Evolutionary conservation across 2,329 filamentous ascomycete genomes (phyloP).

Genomic region (Fusarium newnesense): DNA sequence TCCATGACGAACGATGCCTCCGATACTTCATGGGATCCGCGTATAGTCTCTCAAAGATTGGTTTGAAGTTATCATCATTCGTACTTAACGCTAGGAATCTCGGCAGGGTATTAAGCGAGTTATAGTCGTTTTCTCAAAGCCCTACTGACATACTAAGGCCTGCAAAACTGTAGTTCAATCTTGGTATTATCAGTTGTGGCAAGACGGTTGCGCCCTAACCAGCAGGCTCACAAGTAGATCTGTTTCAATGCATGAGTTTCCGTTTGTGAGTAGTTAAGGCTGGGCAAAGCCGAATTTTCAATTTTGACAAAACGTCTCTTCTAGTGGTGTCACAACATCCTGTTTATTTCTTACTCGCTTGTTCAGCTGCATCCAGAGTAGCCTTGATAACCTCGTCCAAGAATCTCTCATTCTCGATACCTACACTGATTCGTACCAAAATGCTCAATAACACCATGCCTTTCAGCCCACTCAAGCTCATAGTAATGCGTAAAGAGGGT

Average conservation of each 20-base stretch:
- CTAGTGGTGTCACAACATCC: background rate
- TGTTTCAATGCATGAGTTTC: background rate
- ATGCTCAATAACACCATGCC: slow-evolving; percentile 53
- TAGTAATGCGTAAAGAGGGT: slow-evolving; percentile 52
- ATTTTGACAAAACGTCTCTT: background rate
- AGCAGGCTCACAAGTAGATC: no score
- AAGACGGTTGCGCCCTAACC: background rate
- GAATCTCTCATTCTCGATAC: slow-evolving; percentile 52
- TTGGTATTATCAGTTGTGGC: background rate
- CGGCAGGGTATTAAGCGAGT: background rate
- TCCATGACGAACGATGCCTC: background rate
- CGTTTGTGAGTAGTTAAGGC: background rate
- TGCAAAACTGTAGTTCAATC: background rate
- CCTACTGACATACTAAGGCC: background rate
- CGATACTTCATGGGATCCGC: background rate
- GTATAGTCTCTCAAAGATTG: background rate
- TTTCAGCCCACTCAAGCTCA: slow-evolving; percentile 50
- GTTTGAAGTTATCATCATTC: background rate
- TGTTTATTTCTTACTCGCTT: background rate
- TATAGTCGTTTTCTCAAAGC: background rate
- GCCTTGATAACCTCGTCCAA: slow-evolving; percentile 36
- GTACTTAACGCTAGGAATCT: background rate
- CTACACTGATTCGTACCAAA: slow-evolving; percentile 58
- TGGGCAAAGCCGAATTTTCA: background rate
- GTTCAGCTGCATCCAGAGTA: slow-evolving; percentile 26